These are phyloP conservation scores for Salix purpurea DNA, from an alignment of 345 rosid species.

Conservation along the genomic window DNA sequence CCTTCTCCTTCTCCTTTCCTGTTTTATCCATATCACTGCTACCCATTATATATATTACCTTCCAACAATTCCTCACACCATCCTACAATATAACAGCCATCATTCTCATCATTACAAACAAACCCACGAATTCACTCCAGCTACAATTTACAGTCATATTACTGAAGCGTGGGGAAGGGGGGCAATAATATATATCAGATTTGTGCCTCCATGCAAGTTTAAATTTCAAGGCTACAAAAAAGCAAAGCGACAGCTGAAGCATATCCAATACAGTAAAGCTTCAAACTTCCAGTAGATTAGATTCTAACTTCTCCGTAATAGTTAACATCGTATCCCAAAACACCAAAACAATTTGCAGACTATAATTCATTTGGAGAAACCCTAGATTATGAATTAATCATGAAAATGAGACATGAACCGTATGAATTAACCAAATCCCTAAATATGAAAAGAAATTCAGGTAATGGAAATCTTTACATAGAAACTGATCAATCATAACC, in stretches of 20 bases:
- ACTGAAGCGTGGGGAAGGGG: neutral
- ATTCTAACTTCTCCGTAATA: neutral
- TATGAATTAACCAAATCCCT: neutral
- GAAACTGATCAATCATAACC: neutral
- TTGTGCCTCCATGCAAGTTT: neutral
- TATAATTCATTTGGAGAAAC: neutral
- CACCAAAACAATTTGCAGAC: neutral
- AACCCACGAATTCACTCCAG: neutral
- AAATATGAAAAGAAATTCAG: neutral
- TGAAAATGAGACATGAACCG: neutral
- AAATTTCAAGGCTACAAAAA: neutral
- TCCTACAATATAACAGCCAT: slow-evolving; percentile 31
- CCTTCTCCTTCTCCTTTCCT: slow-evolving; percentile 76
- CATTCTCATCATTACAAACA: neutral
- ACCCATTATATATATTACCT: slow-evolving; percentile 45
- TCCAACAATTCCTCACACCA: slow-evolving; percentile 33
- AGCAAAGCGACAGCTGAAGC: neutral
- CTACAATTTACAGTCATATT: neutral
- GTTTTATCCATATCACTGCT: slow-evolving; percentile 65
- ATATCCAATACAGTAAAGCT: neutral
- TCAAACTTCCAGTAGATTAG: neutral
- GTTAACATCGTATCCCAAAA: neutral
- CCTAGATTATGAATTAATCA: neutral
- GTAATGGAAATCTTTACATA: neutral
- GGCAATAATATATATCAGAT: neutral